Base-by-base conservation (phyloP, 2,329 filamentous ascomycete genomes). In the Dryadomyces quercivorus region DNA sequence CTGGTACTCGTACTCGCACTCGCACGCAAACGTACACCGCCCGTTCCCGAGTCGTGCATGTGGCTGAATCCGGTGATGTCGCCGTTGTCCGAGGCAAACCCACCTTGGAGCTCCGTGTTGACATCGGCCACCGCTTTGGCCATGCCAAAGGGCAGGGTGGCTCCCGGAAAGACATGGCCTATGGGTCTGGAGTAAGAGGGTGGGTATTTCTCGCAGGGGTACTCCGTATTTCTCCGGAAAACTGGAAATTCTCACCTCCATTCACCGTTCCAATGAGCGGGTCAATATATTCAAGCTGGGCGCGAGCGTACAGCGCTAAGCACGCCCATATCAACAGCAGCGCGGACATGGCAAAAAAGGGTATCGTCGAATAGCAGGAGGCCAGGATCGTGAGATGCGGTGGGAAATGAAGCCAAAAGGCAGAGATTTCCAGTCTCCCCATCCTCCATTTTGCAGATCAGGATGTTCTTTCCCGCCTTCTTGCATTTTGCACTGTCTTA, bases 121-220 rank as follows among this genome's bases (percentile, higher is more conserved):
- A 76, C 75, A 60, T 81, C 75, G 34, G 76, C 74, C 3, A 77
- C 75, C 1, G 76, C 74, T 61, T 80, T 81, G 40, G 75, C 77
- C 64, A 81, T 73, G 42, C 74, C 76, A 60, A 77, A 80, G 2
- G 77, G 77, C 44, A 76, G 61, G 2, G 75, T 76, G 15, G 77
- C 77, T 13, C 77, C 78, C 2, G 77, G 71, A 56, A 81, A 81
- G 26, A 80, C 77, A 64, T 81, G 77, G 44, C 77, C 77, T 66
- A 75, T 1, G n/a, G 20, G 18, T 45, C n/a, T 8, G 26, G 26
- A n/a, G 5, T 21, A 8, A 5, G n/a, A 13, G 1, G 5, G 3
- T 2, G 26, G 26, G 8, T 4, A 31, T 8, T 31, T 31, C 26
- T 31, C 26, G 26, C 26, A 31, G 26, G 26, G 26, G 26, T 31